Evolutionary conservation across 1,284 basidiomycete genomes (phyloP), one percentile per base, ranked within the genome.

Genomic region (Athelia psychrophila): DNA sequence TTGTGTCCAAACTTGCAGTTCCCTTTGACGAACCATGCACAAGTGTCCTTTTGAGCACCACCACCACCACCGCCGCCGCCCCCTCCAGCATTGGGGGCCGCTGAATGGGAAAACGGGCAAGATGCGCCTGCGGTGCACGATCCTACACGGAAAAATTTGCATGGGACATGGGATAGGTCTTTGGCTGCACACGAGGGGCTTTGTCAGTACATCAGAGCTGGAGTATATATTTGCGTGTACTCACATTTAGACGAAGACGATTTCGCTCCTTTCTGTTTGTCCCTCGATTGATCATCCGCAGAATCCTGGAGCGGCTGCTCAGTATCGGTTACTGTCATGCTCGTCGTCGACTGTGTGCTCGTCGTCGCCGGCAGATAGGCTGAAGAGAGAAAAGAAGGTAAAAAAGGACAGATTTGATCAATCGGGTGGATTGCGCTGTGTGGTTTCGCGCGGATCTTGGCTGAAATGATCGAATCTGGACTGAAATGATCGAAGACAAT

Each of bases 1-100:
- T 98, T 98, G 77, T 98, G 95, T 9, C 91, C 95, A 64, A 98
- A 98, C 72, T 96, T 96, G 80, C 96, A 99, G 72, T 93, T 96
- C 2, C 96, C 93, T 70, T 92, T 92, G 52, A 92, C 78, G 63
- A 88, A 99, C 94, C 95, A 98, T 45, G 94, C 88, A 66, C 96
- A 99, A 48, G 91, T 81, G 62, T 96, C 93, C 69, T 97, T 97
- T 59, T 86, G 85, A 53, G 86, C 86, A 8, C 90, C 91, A 10
- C 90, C n/a, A n/a, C n/a, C n/a, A n/a, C n/a, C n/a, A n/a, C n/a
- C n/a, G n/a, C n/a, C n/a, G n/a, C n/a, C 83, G 58, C 88, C 86
- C n/a, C n/a, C 20, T 42, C 20, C n/a, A 6, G 38, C n/a, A n/a
- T 42, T 42, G 6, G 38, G n/a, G 50, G 76, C 67, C 9, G 74